phyloP scores from a whole-genome alignment of 306 rosid species.

The Dryas drummondii region DNA sequence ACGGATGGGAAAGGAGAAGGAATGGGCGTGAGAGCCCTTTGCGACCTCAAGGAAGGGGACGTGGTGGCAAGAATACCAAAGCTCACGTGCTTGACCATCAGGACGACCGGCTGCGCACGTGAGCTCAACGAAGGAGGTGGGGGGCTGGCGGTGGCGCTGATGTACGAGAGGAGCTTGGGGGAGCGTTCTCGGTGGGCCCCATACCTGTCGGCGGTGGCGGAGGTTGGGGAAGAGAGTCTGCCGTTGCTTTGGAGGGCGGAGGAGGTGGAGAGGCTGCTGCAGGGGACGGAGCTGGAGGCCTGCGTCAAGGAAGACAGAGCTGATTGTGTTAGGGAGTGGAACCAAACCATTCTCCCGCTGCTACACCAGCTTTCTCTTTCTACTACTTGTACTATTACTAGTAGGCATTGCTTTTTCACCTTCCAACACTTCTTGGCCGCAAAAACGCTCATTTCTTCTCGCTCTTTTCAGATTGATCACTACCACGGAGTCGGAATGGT shows the following conservation, averaged over 20 bases:
- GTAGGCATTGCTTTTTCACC: conserved; percentile 31
- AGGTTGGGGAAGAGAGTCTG: conserved; percentile 40
- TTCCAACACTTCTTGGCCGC: conserved; percentile 65
- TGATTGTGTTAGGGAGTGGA: conserved; percentile 73
- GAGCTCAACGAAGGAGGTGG: neutral
- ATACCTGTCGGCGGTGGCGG: conserved; percentile 69
- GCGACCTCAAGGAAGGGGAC: conserved; percentile 61
- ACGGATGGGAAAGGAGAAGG: conserved; percentile 25
- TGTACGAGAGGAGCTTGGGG: conserved; percentile 85
- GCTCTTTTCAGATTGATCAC: conserved; percentile 70
- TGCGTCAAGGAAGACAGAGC: conserved; percentile 67
- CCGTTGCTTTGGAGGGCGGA: conserved; percentile 69
- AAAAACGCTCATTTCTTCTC: conserved; percentile 69
- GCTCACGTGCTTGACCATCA: conserved; percentile 67
- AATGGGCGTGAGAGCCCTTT: conserved; percentile 50
- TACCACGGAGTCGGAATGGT: conserved; percentile 94
- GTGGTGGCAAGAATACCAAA: conserved; percentile 81
- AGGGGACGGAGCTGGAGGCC: conserved; percentile 83
- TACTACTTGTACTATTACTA: conserved; percentile 24
- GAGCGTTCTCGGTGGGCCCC: conserved; percentile 62
- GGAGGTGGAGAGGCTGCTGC: conserved; percentile 54
- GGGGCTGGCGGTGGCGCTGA: conserved; percentile 68
- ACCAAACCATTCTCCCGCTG: conserved; percentile 65
- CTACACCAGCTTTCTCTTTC: conserved; percentile 39
- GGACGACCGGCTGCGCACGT: conserved; percentile 56